Base-by-base conservation (phyloP, 2,329 filamentous ascomycete species). In the Sporothrix sp. region DNA sequence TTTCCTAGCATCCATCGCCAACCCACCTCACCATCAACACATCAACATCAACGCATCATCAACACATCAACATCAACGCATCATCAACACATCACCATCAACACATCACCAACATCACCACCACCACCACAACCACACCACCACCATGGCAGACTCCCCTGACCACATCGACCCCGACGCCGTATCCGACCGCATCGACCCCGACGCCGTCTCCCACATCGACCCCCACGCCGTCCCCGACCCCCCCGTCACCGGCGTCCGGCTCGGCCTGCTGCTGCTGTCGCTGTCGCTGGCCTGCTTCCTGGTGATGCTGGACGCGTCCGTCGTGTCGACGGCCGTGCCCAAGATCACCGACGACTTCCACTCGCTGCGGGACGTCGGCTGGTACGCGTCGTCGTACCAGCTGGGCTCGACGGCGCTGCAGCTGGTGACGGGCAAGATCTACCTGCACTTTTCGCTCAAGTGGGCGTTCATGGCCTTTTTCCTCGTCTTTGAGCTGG, bases 401-500 rank as follows among this genome's bases (percentile, higher is more conserved):
- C 50, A 54, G 46, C 52, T 59, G 11, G 54, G 44, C 48, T 76
- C 72, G 52, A 68, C 71, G 38, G 68, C 72, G 11, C 59, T 78
- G 3, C 73, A 76, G 50, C 74, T 74, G 2, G 63, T 78, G 14
- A 68, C 71, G 0, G 76, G 75, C 1, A 77, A 72, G 57, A 51
- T 79, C 1, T 79, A 76, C 54, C 69, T 60, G 2, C 61, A 68
- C 25, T 68, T 71, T 43, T 64, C 54, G 14, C 59, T 63, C 4
- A 71, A 72, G 63, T 68, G 64, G 61, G 60, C 66, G 0, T 71
- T 68, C 43, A 56, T 70, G 7, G 45, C 51, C 46, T 70, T 73
- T 38, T 65, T 81, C 25, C 56, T 62, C 32, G 50, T 78, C 36
- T 81, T 82, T 54, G 75, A 80, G 58, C 20, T 79, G 1, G 78